These are phyloP conservation scores for Aspergillus sp. DNA, from an alignment of 2,329 filamentous ascomycete species.

Conservation along the genomic window DNA sequence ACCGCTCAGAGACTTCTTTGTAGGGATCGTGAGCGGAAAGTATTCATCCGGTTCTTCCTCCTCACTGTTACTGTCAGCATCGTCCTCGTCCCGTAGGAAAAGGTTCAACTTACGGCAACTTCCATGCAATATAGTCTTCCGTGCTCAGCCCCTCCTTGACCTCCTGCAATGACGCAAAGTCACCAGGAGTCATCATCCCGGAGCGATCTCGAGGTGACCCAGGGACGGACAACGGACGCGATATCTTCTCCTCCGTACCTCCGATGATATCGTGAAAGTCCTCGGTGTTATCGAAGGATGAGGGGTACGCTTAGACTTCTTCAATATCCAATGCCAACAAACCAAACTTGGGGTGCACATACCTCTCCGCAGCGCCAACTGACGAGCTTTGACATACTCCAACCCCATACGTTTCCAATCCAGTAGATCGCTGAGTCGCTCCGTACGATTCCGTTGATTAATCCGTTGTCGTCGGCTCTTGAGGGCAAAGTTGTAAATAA, in stretches of 20 bases:
- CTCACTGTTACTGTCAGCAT: slow-evolving; percentile 50
- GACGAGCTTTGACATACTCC: slow-evolving; percentile 97
- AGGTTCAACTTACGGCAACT: slow-evolving; percentile 70
- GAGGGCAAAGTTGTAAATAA: slow-evolving; percentile 87
- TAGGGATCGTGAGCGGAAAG: slow-evolving; percentile 56
- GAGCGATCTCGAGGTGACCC: slow-evolving; percentile 83
- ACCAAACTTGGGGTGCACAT: slow-evolving; percentile 3
- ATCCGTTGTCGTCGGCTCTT: slow-evolving; percentile 96
- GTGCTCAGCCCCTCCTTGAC: slow-evolving; percentile 86
- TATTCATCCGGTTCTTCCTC: slow-evolving; percentile 85
- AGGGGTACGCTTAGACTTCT: slow-evolving; percentile 61
- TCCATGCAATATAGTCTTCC: slow-evolving; percentile 98
- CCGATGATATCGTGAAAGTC: slow-evolving; percentile 87
- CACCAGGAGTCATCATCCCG: slow-evolving; percentile 98
- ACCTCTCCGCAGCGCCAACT: slow-evolving; percentile 74
- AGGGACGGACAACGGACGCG: slow-evolving; percentile 84
- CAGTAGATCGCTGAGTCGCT: slow-evolving; percentile 84
- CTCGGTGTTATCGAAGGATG: slow-evolving; percentile 67
- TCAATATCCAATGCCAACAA: slow-evolving; percentile 2
- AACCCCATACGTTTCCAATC: slow-evolving; percentile 99
- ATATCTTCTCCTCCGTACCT: slow-evolving; percentile 89
- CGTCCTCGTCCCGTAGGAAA: background rate
- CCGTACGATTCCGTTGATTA: slow-evolving; percentile 95
- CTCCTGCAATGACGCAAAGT: slow-evolving; percentile 94
- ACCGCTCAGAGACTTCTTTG: slow-evolving; percentile 35